A percentile compares a stretch with the other conserved stretches of the same genome.
Evolutionary conservation across 352 stramenopile genomes (phyloP).

Genomic region (Phytopythium aichiense): DNA sequence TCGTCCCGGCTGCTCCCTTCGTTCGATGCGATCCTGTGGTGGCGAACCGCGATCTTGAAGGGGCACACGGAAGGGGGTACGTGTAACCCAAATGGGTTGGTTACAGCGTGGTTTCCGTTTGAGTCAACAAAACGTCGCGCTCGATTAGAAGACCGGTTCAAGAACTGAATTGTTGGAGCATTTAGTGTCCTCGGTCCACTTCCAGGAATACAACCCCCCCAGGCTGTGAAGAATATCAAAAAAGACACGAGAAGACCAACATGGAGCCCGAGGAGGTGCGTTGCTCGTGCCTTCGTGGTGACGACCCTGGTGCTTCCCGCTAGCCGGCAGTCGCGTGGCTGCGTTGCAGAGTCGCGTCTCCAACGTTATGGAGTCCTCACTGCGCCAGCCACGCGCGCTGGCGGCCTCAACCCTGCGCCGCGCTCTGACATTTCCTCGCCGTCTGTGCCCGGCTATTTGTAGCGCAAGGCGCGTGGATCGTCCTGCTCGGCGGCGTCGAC

Average conservation of each 20-base stretch:
- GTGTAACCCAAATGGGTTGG: no score
- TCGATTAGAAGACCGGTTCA: no score
- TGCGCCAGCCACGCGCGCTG: background rate
- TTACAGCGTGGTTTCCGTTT: no score
- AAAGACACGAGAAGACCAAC: background rate
- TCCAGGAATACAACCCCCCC: no score
- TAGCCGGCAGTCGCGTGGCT: background rate
- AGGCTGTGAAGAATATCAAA: background rate
- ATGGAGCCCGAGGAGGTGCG: slow-evolving; percentile 11
- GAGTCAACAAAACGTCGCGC: no score
- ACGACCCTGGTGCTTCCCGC: background rate
- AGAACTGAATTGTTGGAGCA: no score
- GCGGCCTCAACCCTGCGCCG: background rate
- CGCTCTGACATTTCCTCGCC: background rate
- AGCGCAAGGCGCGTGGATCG: slow-evolving; percentile 6
- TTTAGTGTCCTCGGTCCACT: no score
- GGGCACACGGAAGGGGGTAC: background rate
- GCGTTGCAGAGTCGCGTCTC: background rate
- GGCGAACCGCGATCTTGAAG: slow-evolving; percentile 3
- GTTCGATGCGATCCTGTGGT: background rate
- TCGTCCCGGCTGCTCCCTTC: background rate
- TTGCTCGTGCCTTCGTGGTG: background rate
- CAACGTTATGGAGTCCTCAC: background rate
- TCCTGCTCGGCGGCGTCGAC: slow-evolving; percentile 5
- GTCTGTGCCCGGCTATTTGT: slow-evolving; percentile 8